Evolutionary conservation across 202 grass and related monocot species (phyloP).

Genomic region (Digitaria exilis): DNA sequence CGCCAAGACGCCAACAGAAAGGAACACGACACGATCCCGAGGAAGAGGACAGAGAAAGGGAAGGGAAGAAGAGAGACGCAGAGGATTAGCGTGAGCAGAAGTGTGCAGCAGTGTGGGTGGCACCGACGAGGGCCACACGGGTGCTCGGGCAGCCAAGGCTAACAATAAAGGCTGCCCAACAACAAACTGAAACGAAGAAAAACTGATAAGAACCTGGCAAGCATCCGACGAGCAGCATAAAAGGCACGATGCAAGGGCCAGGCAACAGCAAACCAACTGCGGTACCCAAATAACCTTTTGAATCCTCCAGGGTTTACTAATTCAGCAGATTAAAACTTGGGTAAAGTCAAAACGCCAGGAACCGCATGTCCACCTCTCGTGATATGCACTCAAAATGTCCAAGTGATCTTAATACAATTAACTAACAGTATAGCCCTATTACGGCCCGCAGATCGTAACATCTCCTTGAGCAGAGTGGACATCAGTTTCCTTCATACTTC

Average conservation of each 20-base stretch:
- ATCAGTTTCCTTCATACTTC: constrained; percentile 88
- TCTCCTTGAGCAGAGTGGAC: background rate
- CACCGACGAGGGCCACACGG: constrained; percentile 28
- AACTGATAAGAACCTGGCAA: background rate
- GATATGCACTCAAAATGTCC: background rate
- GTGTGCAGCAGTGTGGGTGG: background rate
- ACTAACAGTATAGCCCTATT: constrained; percentile 14
- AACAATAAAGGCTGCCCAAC: too few species aligned
- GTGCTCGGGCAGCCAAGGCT: constrained; percentile 13
- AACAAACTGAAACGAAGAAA: too few species aligned
- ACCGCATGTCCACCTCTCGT: background rate
- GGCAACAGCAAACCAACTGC: background rate
- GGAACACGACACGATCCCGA: background rate
- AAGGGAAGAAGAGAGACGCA: background rate
- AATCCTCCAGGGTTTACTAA: constrained; percentile 8
- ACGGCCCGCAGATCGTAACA: background rate
- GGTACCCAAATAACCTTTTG: background rate
- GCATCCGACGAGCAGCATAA: background rate
- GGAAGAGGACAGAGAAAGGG: background rate
- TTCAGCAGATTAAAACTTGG: constrained; percentile 19
- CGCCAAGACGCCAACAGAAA: too few species aligned
- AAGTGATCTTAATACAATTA: background rate
- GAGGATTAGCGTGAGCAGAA: constrained; percentile 24
- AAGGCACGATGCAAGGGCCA: background rate
- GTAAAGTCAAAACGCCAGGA: constrained; percentile 9